phyloP scores from a whole-genome alignment of 2,329 filamentous ascomycete genomes.

The Aspergillus vadensis region DNA sequence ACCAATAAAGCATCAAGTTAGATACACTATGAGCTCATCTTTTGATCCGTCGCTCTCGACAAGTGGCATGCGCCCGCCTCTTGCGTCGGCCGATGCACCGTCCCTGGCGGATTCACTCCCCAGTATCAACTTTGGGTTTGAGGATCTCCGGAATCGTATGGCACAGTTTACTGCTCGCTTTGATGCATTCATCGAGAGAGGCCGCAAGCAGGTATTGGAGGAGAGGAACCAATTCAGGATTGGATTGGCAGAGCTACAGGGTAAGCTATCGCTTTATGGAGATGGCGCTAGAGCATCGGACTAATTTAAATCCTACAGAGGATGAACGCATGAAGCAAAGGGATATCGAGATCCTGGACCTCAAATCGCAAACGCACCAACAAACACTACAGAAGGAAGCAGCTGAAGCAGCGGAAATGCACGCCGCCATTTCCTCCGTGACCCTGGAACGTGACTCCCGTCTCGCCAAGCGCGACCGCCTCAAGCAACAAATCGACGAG shows the following conservation, averaged over 20 bases:
- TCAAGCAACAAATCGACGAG: slow-evolving; percentile 58
- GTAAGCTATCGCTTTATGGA: slow-evolving; percentile 50
- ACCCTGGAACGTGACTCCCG: slow-evolving; percentile 59
- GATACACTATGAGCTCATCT: slow-evolving; percentile 42
- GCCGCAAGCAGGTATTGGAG: slow-evolving; percentile 83
- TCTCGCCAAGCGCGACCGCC: slow-evolving; percentile 56
- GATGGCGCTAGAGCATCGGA: neutral
- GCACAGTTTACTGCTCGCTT: slow-evolving; percentile 86
- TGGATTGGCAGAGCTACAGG: slow-evolving; percentile 85
- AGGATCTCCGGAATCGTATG: slow-evolving; percentile 94
- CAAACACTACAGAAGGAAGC: slow-evolving; percentile 61
- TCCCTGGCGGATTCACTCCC: slow-evolving; percentile 72
- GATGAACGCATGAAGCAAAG: slow-evolving; percentile 87
- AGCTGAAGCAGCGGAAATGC: slow-evolving; percentile 65
- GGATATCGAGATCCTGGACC: slow-evolving; percentile 74
- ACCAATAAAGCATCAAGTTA: neutral
- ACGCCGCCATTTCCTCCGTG: slow-evolving; percentile 59
- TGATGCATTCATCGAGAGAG: slow-evolving; percentile 90
- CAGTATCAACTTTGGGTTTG: slow-evolving; percentile 91
- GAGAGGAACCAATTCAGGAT: slow-evolving; percentile 93
- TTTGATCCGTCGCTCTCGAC: slow-evolving; percentile 62
- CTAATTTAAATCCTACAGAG: slow-evolving; percentile 57
- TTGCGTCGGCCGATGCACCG: slow-evolving; percentile 54
- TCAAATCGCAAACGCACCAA: slow-evolving; percentile 58
- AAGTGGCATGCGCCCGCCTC: slow-evolving; percentile 54